Conservation (phyloP, 768 basidiomycete genomes). For the Kwoniella sp. region DNA sequence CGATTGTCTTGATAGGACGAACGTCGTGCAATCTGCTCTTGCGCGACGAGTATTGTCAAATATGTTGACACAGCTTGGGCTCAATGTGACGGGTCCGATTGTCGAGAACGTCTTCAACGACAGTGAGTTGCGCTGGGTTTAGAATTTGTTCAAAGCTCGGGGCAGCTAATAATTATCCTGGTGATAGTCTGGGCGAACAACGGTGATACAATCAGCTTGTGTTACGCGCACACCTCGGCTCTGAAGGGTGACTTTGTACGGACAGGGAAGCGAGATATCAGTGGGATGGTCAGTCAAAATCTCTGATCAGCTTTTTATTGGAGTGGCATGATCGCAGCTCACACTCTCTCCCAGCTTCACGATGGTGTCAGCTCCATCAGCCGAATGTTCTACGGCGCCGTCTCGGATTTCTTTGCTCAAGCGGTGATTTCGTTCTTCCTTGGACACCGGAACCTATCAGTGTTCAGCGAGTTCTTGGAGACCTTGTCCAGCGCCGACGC, state of each 20-base stretch:
- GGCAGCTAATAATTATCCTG: conserved; percentile 4
- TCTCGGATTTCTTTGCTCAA: conserved; percentile 92
- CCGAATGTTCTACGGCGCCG: conserved; percentile 59
- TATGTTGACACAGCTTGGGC: conserved; percentile 57
- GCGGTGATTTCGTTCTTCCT: conserved; percentile 69
- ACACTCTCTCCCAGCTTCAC: conserved; percentile 58
- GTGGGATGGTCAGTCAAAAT: conserved; percentile 72
- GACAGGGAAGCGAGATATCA: conserved; percentile 92
- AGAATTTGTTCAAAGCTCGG: background rate
- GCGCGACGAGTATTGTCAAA: conserved; percentile 71
- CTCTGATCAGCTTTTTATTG: no score
- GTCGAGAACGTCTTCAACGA: conserved; percentile 57
- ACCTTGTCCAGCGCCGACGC: conserved; percentile 91
- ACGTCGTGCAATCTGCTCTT: conserved; percentile 93
- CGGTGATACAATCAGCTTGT: conserved; percentile 88
- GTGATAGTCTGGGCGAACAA: conserved; percentile 92
- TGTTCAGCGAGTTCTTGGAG: conserved; percentile 90
- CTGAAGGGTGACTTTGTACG: conserved; percentile 72
- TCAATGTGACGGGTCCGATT: conserved; percentile 59
- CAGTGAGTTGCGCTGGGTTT: conserved; percentile 62
- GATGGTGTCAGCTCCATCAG: conserved; percentile 95
- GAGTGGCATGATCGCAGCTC: conserved; percentile 1
- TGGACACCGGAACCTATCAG: conserved; percentile 70
- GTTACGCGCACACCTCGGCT: conserved; percentile 87
- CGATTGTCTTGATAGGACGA: conserved; percentile 91